Evolutionary conservation across 2,329 filamentous ascomycete species (phyloP).

Genomic region (Sporothrix dimorphospora): DNA sequence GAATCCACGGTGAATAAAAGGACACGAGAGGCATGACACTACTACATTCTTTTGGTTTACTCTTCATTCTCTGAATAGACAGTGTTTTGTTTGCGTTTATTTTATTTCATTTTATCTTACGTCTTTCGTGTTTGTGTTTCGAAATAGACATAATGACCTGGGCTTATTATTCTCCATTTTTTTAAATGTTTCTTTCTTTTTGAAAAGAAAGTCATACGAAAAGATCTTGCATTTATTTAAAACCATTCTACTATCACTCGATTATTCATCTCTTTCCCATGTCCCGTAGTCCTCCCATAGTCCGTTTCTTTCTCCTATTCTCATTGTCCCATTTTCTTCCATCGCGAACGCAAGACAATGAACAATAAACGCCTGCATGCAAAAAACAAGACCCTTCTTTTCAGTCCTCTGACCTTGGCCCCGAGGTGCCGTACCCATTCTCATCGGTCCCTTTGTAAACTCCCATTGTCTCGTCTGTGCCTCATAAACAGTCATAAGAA

Average conservation of each 20-base stretch:
- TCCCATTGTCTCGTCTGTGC: neutral
- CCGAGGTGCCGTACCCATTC: neutral
- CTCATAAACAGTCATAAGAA: neutral
- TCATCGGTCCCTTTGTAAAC: neutral
- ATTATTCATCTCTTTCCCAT: neutral
- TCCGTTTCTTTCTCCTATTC: neutral
- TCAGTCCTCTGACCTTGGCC: neutral
- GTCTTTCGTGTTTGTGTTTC: too few species aligned
- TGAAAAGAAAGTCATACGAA: too few species aligned
- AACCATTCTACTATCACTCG: neutral
- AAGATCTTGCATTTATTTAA: neutral
- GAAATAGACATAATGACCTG: too few species aligned
- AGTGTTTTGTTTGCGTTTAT: too few species aligned
- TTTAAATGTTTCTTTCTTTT: too few species aligned
- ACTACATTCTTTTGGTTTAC: too few species aligned
- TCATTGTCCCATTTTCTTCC: neutral
- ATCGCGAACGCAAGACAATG: neutral
- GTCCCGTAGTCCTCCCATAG: neutral
- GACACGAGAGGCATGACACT: too few species aligned
- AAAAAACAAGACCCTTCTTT: neutral
- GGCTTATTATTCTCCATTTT: too few species aligned
- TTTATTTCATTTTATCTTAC: too few species aligned
- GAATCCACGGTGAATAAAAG: neutral
- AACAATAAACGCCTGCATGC: neutral
- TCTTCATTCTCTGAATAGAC: too few species aligned